These are phyloP conservation scores for Colletotrichum ledebouriae DNA, from an alignment of 2,329 filamentous ascomycete species.

Conservation along the genomic window DNA sequence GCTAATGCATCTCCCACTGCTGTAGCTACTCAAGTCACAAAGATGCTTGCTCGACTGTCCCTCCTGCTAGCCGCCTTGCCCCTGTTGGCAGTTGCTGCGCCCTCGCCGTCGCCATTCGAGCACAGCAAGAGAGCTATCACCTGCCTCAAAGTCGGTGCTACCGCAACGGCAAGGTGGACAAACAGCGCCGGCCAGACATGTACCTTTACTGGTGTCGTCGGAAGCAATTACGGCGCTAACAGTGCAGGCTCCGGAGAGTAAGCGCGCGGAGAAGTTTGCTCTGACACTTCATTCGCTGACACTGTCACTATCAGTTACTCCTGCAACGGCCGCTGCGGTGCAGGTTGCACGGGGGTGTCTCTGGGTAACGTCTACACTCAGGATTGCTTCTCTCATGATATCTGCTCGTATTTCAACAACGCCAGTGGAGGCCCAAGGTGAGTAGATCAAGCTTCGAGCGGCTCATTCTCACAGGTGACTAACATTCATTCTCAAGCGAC, in stretches of 20 bases:
- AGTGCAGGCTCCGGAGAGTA: conserved; percentile 58
- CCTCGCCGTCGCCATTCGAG: conserved; percentile 17
- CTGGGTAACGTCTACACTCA: conserved; percentile 64
- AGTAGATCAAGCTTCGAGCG: conserved; percentile 11
- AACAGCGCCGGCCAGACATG: conserved; percentile 58
- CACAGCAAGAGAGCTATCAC: conserved; percentile 50
- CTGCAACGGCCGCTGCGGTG: conserved; percentile 63
- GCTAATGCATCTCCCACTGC: too few species aligned
- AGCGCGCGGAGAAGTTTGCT: conserved; percentile 33
- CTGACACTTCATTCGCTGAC: background rate
- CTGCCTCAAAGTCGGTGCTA: conserved; percentile 55
- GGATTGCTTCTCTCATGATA: conserved; percentile 64
- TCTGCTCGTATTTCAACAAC: conserved; percentile 65
- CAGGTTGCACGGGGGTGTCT: conserved; percentile 58
- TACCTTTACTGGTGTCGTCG: conserved; percentile 59
- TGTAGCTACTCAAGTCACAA: too few species aligned
- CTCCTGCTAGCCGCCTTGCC: conserved; percentile 38
- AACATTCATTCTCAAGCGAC: conserved; percentile 51
- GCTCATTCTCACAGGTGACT: background rate
- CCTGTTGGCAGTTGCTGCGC: conserved; percentile 34
- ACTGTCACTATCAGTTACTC: conserved; percentile 54
- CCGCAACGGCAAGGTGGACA: conserved; percentile 61
- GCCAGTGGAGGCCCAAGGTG: conserved; percentile 61
- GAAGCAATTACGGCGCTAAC: conserved; percentile 62
- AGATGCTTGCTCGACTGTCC: conserved; percentile 35